Evolutionary conservation across 495 filamentous ascomycete genomes (phyloP), one percentile per base, ranked within the genome.

Genomic region (Penicillium malachiteum): DNA sequence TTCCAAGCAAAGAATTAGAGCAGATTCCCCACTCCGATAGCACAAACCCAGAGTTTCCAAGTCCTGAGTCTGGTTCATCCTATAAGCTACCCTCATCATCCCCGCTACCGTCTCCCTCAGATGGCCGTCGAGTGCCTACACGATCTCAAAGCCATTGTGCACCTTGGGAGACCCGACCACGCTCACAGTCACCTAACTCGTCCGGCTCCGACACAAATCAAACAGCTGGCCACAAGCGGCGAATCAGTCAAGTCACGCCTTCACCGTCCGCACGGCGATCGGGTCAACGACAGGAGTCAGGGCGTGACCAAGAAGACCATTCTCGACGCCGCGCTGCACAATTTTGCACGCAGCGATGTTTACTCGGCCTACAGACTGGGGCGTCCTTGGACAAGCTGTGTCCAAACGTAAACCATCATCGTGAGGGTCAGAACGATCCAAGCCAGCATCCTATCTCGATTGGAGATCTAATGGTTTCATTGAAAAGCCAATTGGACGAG

Each of bases 341-440:
- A 38, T 78, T 78, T 51, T 82, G 74, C 50, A 79, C 76, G 0
- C 75, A 80, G 57, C 62, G 64, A 21, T 82, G 71, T 58, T 67
- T 82, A 32, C 64, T 73, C 7, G 74, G 76, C 3, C 56, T 82
- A n/a, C 65, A 77, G 14, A 55, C 52, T 7, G 63, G 71, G 0
- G 53, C 47, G 21, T 6, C 40, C 4, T 62, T 81, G n/a, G 78
- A 82, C 51, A 18, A 54, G 12, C 3, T 7, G 8, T 82, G 76
- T 55, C 77, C 74, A 34, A 81, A 82, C 55, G 59, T 76, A 0
- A 33, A 64, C 12, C 71, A 80, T 63, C 66, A 46, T 11, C 55
- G 40, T n/a, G 8, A 46, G 50, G n/a, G 3, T n/a, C n/a, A n/a
- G n/a, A n/a, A n/a, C n/a, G 39, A 44, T 39, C 62, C 17, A 31